Conservation (phyloP, 2,329 filamentous ascomycete genomes). For the Coniochaeta ligniaria region DNA sequence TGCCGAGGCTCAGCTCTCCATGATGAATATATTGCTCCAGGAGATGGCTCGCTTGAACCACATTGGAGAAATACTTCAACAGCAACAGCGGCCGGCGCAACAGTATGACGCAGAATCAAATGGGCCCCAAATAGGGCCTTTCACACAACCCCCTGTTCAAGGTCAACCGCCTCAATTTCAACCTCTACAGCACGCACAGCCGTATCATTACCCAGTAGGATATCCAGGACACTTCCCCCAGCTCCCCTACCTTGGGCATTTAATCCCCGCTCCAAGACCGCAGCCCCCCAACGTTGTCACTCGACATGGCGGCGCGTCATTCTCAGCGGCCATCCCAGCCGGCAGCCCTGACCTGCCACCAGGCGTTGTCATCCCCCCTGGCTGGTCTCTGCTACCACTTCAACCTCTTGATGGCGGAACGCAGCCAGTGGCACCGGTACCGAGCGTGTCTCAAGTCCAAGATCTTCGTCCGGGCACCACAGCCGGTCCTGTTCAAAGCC, state of each 20-base stretch:
- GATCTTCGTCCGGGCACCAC: neutral
- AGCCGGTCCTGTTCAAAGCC: neutral
- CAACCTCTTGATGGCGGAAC: conserved; percentile 35
- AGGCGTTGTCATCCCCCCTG: conserved; percentile 55
- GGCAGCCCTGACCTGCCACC: conserved; percentile 56
- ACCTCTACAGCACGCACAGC: neutral
- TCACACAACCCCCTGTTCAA: conserved; percentile 6
- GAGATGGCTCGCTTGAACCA: conserved; percentile 62
- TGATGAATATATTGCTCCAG: conserved; percentile 58
- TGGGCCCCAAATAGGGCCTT: conserved; percentile 4
- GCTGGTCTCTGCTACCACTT: conserved; percentile 58
- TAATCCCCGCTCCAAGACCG: conserved; percentile 10
- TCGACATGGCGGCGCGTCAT: conserved; percentile 38
- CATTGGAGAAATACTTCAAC: conserved; percentile 15
- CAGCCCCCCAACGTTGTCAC: conserved; percentile 26
- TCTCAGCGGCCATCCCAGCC: conserved; percentile 45
- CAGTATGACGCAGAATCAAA: conserved; percentile 13
- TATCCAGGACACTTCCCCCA: neutral
- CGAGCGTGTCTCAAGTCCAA: conserved; percentile 5
- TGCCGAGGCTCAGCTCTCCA: conserved; percentile 59
- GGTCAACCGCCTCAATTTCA: neutral
- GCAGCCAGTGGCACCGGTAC: neutral
- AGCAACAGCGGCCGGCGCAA: conserved; percentile 19
- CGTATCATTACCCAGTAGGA: neutral
- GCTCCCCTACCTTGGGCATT: neutral